These are phyloP conservation scores for Aspergillus conjunctus DNA, from an alignment of 495 filamentous ascomycete species.

Conservation along the genomic window DNA sequence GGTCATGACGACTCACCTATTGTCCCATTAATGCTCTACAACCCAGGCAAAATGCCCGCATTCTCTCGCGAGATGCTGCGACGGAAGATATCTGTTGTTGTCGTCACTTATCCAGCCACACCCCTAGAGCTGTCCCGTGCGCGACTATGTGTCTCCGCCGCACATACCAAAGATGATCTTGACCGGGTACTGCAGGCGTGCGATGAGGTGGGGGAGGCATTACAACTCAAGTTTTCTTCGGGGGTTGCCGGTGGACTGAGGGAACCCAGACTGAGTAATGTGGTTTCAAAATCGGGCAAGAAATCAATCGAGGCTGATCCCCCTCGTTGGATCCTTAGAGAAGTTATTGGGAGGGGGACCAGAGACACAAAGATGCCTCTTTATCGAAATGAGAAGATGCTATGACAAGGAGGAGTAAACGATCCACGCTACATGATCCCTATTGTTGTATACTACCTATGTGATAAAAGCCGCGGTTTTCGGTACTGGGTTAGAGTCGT, in stretches of 20 bases:
- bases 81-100: slow-evolving; percentile 90
- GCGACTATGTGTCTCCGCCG: slow-evolving; percentile 82
- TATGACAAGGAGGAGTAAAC: neutral
- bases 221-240: slow-evolving; percentile 85
- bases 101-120: slow-evolving; percentile 90
- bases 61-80: slow-evolving; percentile 92
- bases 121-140: slow-evolving; percentile 84
- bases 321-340: slow-evolving; percentile 38
- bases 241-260: slow-evolving; percentile 75
- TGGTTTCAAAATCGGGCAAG: slow-evolving; percentile 27
- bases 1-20: slow-evolving; percentile 93
- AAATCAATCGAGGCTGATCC: slow-evolving; percentile 22
- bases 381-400: slow-evolving; percentile 25
- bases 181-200: slow-evolving; percentile 80
- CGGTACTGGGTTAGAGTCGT: too few species aligned
- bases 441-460: neutral
- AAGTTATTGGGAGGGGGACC: slow-evolving; percentile 37
- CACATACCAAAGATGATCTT: slow-evolving; percentile 91
- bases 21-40: slow-evolving; percentile 82
- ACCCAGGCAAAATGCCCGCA: slow-evolving; percentile 87
- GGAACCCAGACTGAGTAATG: slow-evolving; percentile 62
- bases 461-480: neutral
- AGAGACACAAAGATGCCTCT: slow-evolving; percentile 40
- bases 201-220: slow-evolving; percentile 77
- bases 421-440: neutral